Base-by-base conservation (phyloP, 1,139 yeast genomes). In the Entelexis paramagnoliae region DNA sequence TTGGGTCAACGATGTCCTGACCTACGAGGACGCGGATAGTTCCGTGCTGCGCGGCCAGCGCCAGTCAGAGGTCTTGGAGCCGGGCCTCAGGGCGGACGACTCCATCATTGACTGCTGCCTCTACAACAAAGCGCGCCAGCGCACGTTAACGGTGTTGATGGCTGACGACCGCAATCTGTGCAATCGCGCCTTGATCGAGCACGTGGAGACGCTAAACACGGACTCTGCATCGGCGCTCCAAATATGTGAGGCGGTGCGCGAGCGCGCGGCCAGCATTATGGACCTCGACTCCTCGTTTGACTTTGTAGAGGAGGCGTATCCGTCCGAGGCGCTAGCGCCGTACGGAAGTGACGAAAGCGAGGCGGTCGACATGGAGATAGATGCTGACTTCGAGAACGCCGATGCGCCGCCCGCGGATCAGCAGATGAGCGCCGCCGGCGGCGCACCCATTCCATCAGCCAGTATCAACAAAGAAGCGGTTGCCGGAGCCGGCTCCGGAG, bases 61-160 rank as follows among this genome's bases (percentile, higher is more conserved):
- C 16, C 26, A 4, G 19, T 5, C 32, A 22, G 58, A 55, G 36
- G 19, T 16, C 11, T 7, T 29, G 9, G 42, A 2, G 16, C 38
- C 40, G 11, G 45, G 43, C 20, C 51, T 54, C 26, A 19, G 9
- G 13, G 48, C 40, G 13, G 58, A 55, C 46, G 51, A 38, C 34
- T 33, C 53, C 4, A 55, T 55, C 14, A 39, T 55, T 24, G 58
- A 55, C 47, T 54, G 58, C 34, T 57, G 58, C 17, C 10, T 46
- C n/a, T 55, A 55, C 49, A 51, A 46, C 47, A n/a, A 13, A 29
- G 19, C 29, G 19, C 28, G 14, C 19, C 30, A 11, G 19, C 19
- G 34, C 10, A 26, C 43, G 16, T 14, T 38, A 13, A 51, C 57
- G 1, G 33, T 54, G 3, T 30, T 55, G 26, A 30, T 55, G 46